Conservation (phyloP, 345 rosid species). For the Populus nigra region DNA sequence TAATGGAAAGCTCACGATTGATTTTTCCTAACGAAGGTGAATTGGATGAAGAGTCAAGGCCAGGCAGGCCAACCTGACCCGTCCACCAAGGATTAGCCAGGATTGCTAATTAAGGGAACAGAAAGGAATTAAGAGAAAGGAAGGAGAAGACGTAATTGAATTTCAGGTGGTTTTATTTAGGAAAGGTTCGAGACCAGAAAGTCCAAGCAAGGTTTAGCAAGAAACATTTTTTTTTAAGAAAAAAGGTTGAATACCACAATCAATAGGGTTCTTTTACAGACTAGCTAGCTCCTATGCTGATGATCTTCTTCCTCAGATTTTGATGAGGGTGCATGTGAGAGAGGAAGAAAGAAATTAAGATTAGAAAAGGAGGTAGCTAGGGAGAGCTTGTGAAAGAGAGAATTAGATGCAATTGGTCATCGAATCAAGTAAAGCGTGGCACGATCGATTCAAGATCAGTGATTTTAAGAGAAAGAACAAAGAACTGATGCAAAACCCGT, state of each 20-base stretch:
- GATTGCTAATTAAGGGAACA: constrained; percentile 3
- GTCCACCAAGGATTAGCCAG: constrained; percentile 88
- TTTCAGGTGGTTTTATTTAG: background rate
- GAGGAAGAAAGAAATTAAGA: constrained; percentile 8
- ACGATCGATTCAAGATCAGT: constrained; percentile 11
- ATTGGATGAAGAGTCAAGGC: constrained; percentile 52
- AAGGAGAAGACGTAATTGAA: background rate
- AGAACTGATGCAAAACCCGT: constrained; percentile 21
- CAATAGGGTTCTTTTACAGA: constrained; percentile 14
- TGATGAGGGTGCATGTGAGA: constrained; percentile 11
- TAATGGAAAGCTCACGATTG: constrained; percentile 44
- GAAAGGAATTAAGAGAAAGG: background rate
- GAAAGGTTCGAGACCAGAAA: constrained; percentile 24
- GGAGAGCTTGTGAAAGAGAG: constrained; percentile 20
- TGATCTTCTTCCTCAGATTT: background rate
- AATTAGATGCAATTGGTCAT: constrained; percentile 53
- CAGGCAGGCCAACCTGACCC: constrained; percentile 52
- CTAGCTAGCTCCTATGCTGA: background rate
- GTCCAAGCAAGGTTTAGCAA: constrained; percentile 26
- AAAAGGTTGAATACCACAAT: constrained; percentile 1
- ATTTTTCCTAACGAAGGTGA: constrained; percentile 46
- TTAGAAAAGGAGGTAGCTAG: background rate
- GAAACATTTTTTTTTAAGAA: background rate
- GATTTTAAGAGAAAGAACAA: constrained; percentile 8
- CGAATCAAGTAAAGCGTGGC: constrained; percentile 42